A percentile compares a stretch with the other conserved stretches of the same genome.
These are phyloP conservation scores for Aegilops bicornis DNA, from an alignment of 176 grass and related monocot species.

Conservation along the genomic window DNA sequence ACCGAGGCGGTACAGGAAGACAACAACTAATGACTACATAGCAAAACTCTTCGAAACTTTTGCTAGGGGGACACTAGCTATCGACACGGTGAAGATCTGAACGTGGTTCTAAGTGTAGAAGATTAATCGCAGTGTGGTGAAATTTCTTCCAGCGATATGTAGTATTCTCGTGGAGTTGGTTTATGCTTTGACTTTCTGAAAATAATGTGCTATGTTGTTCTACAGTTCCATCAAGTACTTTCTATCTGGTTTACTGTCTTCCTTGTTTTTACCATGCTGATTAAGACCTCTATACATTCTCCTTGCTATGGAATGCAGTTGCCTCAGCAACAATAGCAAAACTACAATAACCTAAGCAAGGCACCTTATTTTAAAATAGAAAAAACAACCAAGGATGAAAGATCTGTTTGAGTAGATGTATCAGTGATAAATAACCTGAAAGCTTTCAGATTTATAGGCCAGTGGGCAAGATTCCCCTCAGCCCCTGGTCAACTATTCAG, in stretches of 20 bases:
- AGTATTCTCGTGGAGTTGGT: not conserved
- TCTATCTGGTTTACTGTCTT: not conserved
- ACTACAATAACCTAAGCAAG: not conserved
- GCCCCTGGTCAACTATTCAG: not conserved
- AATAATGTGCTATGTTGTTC: not conserved
- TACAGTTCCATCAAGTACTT: not conserved
- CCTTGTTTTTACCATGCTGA: not conserved
- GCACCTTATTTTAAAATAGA: not conserved
- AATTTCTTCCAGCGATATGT: not conserved
- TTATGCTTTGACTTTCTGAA: too few species aligned
- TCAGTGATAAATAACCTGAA: not conserved
- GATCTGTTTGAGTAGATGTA: too few species aligned
- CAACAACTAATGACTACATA: conserved; percentile 16
- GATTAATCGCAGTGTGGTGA: not conserved
- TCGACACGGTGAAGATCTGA: conserved; percentile 14
- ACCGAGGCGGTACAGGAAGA: not conserved
- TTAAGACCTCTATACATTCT: not conserved
- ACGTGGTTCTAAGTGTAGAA: not conserved
- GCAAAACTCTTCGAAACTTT: conserved; percentile 9
- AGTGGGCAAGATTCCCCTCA: not conserved
- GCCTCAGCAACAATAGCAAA: not conserved
- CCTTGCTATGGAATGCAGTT: not conserved
- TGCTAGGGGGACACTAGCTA: conserved; percentile 10
- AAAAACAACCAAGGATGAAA: not conserved
- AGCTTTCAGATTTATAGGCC: not conserved